Evolutionary conservation across 176 grass and related monocot genomes (phyloP), one percentile per base, ranked within the genome.

Genomic region (Pharus latifolius): DNA sequence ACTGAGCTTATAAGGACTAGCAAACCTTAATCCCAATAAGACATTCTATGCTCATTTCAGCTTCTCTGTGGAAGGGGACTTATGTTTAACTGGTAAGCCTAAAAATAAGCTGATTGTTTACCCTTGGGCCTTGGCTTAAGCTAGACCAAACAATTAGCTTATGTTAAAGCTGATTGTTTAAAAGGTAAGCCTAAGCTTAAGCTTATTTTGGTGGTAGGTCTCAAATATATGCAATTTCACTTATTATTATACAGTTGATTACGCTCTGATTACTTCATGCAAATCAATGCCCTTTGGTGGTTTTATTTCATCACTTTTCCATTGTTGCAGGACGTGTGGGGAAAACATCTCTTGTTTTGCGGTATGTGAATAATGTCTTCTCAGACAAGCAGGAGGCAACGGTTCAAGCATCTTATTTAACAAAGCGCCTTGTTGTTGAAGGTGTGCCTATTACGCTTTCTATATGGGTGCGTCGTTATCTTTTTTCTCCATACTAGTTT

Each of bases 301-400:
- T 65, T 48, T 49, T 66, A 19, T 64, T 5, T 28, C 56, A 61
- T 18, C 26, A 60, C 31, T 82, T 64, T 69, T 28, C 42, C 25
- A 24, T 69, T 49, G 12, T 47, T 69, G 47, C 34, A 96, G 91
- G 87, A 19, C 69, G 83, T 67, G 91, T 96, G 61, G 86, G 91
- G 41, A 90, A 96, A 90, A 90, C 91, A 40, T 90, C 87, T 60
- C 91, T 90, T 46, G 87, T 90, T 11, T 60, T 96, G 47, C 72
- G 73, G 10, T 96, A 96, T 69, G 83, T 96, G 64, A 96, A 87
- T 80, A 71, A 96, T 67, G 73, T 79, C 51, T 95, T 95, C 72
- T 90, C 87, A 13, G 87, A 87, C 13, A 96, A 96, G 64, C 83
- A 96, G 64, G 87, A 95, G 74, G 87, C 90, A 68, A 94, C 86